These are phyloP conservation scores for Chaetomium sp. DNA, from an alignment of 2,329 filamentous ascomycete genomes.

Conservation along the genomic window DNA sequence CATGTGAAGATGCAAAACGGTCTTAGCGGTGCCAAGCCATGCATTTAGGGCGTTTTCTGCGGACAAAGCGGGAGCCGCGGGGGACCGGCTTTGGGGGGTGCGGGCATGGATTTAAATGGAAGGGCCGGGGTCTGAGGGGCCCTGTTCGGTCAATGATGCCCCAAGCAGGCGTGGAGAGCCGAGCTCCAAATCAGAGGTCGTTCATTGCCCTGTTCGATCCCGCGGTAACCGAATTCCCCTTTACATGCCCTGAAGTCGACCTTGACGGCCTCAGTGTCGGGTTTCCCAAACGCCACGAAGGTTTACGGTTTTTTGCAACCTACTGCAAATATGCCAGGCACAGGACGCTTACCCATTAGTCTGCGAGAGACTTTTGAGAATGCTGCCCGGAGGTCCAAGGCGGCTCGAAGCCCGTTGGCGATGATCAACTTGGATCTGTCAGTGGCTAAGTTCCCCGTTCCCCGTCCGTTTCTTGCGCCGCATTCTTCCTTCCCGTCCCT, in stretches of 20 bases:
- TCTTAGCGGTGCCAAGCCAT: conserved; percentile 22
- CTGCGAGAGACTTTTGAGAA: conserved; percentile 66
- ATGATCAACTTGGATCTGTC: conserved; percentile 70
- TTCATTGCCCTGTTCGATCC: neutral
- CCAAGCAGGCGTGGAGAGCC: neutral
- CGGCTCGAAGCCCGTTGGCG: conserved; percentile 55
- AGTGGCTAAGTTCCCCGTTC: conserved; percentile 40
- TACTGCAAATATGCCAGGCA: conserved; percentile 57
- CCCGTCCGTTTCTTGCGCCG: conserved; percentile 1
- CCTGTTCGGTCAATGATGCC: neutral
- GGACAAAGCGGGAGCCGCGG: conserved; percentile 19
- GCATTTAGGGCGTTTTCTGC: neutral
- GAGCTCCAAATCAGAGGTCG: neutral
- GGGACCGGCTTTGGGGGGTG: conserved; percentile 6
- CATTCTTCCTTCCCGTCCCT: conserved; percentile 12
- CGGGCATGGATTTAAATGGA: conserved; percentile 16
- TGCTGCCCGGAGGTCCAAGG: conserved; percentile 56
- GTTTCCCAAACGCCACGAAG: neutral
- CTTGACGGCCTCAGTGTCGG: conserved; percentile 4
- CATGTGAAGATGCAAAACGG: conserved; percentile 34
- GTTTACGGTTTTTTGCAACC: neutral
- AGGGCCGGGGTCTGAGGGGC: conserved; percentile 11
- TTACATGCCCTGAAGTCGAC: neutral
- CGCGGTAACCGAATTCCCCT: conserved; percentile 9
- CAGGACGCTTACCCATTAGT: conserved; percentile 70